These are phyloP conservation scores for Geotrichum fermentans DNA, from an alignment of 1,139 yeast genomes.

Conservation along the genomic window DNA sequence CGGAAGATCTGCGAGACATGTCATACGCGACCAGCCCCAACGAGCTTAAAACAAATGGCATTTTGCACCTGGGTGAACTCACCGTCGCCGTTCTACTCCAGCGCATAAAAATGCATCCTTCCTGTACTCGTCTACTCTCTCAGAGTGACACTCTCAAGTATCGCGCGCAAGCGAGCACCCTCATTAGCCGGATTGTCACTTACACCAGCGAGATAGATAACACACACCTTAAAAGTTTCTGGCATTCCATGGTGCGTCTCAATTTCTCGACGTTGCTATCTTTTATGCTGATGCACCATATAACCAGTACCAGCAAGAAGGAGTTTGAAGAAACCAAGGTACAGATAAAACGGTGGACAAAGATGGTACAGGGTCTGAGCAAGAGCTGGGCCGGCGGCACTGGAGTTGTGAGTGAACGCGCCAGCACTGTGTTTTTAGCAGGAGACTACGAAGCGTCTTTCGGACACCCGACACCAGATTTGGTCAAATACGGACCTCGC, in stretches of 20 bases:
- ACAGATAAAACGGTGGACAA: conserved; percentile 35
- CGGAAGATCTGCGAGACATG: conserved; percentile 33
- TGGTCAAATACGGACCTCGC: conserved; percentile 7
- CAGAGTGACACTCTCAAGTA: conserved; percentile 23
- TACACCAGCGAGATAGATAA: conserved; percentile 38
- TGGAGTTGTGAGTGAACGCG: conserved; percentile 36
- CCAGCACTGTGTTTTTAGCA: conserved; percentile 35
- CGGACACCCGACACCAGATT: conserved; percentile 2
- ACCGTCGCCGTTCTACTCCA: conserved; percentile 35
- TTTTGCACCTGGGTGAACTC: conserved; percentile 34
- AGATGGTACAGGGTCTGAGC: conserved; percentile 29
- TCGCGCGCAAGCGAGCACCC: conserved; percentile 32
- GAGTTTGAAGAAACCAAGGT: conserved; percentile 33
- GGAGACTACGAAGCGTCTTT: conserved; percentile 11
- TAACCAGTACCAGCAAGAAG: conserved; percentile 32
- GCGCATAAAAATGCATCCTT: conserved; percentile 30
- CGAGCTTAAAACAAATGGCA: conserved; percentile 25
- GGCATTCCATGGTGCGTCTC: conserved; percentile 36
- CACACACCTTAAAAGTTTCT: conserved; percentile 38
- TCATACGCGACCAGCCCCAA: conserved; percentile 21
- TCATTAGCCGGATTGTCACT: conserved; percentile 32
- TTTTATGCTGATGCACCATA: conserved; percentile 35
- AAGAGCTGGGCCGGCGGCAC: conserved; percentile 40
- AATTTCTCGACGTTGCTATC: conserved; percentile 37
- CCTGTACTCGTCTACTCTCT: conserved; percentile 24